These are phyloP conservation scores for Leccinum arenicola DNA, from an alignment of 768 basidiomycete species.

Conservation along the genomic window DNA sequence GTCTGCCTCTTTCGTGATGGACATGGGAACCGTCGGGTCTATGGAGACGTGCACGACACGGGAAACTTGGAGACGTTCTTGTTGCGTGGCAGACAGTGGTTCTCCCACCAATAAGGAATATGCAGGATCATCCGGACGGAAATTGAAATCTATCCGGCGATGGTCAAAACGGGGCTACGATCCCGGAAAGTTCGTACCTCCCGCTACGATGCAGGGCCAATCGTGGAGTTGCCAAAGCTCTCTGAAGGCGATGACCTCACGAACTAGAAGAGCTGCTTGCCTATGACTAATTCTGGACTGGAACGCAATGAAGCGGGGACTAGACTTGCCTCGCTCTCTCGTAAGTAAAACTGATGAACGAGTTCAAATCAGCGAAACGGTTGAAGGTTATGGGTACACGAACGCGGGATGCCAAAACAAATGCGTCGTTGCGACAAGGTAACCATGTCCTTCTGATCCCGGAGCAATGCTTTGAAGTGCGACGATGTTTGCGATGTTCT, in stretches of 20 bases:
- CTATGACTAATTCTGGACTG: constrained; percentile 34
- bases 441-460: constrained; percentile 40
- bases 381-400: constrained; percentile 18
- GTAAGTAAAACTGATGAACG: constrained; percentile 49
- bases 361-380: constrained; percentile 1
- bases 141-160: constrained; percentile 76
- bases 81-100: constrained; percentile 52
- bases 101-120: constrained; percentile 76
- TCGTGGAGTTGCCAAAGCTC: constrained; percentile 37
- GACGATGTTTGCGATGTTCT: constrained; percentile 77
- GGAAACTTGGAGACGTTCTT: constrained; percentile 52
- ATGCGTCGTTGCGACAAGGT: constrained; percentile 86
- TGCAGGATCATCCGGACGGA: constrained; percentile 73
- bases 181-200: constrained; percentile 51
- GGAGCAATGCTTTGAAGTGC: constrained; percentile 51
- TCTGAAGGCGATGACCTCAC: constrained; percentile 59
- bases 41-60: constrained; percentile 71
- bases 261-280: constrained; percentile 73
- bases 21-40: constrained; percentile 51
- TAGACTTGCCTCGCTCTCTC: constrained; percentile 73
- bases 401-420: constrained; percentile 94
- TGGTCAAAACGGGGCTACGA: neutral
- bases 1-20: constrained; percentile 21
- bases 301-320: neutral
- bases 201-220: constrained; percentile 84